Evolutionary conservation across 495 filamentous ascomycete genomes (phyloP), one percentile per base, ranked within the genome.

Genomic region (Darksidea phi): DNA sequence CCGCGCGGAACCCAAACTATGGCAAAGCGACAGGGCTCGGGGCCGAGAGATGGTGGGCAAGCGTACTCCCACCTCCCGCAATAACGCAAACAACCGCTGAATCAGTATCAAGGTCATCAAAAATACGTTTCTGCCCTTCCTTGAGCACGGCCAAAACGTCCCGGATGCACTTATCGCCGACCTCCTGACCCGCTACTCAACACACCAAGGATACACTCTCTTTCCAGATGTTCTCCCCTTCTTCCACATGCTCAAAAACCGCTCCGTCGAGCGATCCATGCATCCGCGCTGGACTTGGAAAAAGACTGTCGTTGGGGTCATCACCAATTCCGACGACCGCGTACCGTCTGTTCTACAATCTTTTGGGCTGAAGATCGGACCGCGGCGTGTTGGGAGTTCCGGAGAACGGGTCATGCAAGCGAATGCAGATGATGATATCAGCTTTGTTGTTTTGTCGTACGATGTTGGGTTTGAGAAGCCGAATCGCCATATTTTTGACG

Each of bases 301-400:
- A 11, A 56, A 66, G 5, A 70, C 86, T 1, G 63, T 85, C 8
- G 66, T 88, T 0, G 89, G 89, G 4, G 76, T 91, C 15, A 75
- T 92, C 48, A 88, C 87, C 20, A 94, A 93, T 70, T 91, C 88
- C 1, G 89, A 94, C 68, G 83, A 87, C 66, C 80, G 89, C 0
- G 82, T 91, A 0, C 77, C 81, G 7, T 68, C 69, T 12, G 79
- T 92, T 10, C 68, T 93, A 11, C 72, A 77, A 17, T 82, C 81
- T 7, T 68, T 92, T 15, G 86, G 86, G 0, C 57, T 92, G 20
- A 66, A 61, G 6, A 80, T 90, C 1, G 79, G 79, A 10, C 72
- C 55, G 67, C 56, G 64, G 25, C 42, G 41, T 34, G 24, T 56
- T 5, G 57, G 59, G 5, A 59, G 47, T 20, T 28, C n/a, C 12